phyloP scores from a whole-genome alignment of 352 stramenopile species.

The Globisporangium emineosum region DNA sequence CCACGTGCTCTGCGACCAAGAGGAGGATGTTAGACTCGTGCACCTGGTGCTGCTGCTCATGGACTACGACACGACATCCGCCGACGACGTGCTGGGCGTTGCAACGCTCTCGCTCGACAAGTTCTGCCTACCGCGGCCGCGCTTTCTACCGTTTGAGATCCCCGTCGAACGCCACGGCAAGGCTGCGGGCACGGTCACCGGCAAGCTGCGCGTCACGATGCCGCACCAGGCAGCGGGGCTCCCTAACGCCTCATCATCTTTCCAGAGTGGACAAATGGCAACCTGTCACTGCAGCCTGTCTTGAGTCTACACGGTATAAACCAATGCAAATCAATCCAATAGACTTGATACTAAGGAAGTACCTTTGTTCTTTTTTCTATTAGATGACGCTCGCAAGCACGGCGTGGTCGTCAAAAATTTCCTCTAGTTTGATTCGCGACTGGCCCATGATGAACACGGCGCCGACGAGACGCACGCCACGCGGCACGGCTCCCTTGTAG shows the following conservation, averaged over 20 bases:
- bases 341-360: slow-evolving; percentile 6
- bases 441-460: slow-evolving; percentile 83
- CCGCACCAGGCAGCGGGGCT: slow-evolving; percentile 41
- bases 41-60: slow-evolving; percentile 77
- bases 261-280: slow-evolving; percentile 22
- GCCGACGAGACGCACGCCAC: slow-evolving; percentile 74
- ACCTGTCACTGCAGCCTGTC: slow-evolving; percentile 57
- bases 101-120: slow-evolving; percentile 55
- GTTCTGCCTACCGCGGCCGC: slow-evolving; percentile 35
- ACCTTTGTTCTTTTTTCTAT: slow-evolving; percentile 11
- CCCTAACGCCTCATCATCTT: slow-evolving; percentile 23
- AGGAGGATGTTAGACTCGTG: slow-evolving; percentile 51
- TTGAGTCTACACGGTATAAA: slow-evolving; percentile 17
- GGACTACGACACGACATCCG: slow-evolving; percentile 78
- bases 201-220: slow-evolving; percentile 57
- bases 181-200: slow-evolving; percentile 42
- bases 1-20: slow-evolving; percentile 41
- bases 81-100: slow-evolving; percentile 70
- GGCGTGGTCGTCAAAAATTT: slow-evolving; percentile 62
- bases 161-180: slow-evolving; percentile 52
- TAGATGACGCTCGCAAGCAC: slow-evolving; percentile 36
- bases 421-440: slow-evolving; percentile 64
- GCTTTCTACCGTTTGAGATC: slow-evolving; percentile 57
- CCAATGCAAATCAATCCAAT: background rate
- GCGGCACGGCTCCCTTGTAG: slow-evolving; percentile 71